Evolutionary conservation across 495 filamentous ascomycete genomes (phyloP), one percentile per base, ranked within the genome.

Genomic region (Daldinia concentrica): DNA sequence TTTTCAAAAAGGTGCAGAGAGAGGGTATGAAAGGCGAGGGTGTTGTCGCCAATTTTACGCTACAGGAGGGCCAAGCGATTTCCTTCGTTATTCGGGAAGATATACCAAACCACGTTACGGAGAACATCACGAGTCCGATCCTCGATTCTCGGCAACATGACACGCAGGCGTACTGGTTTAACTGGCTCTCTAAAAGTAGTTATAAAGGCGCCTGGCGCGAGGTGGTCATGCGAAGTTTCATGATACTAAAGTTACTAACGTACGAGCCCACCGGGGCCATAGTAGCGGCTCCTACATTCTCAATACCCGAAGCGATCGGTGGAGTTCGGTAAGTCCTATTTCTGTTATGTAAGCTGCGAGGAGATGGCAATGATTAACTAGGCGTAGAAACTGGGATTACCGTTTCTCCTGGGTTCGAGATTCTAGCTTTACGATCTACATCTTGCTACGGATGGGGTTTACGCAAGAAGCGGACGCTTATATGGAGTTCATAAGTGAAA

Each of bases 401-500:
- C 85, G 90, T 8, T 93, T 86, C 76, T 90, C 85, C 41, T 93
- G 90, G 90, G 89, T 93, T 43, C 84, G 90, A 34, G 90, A 93
- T 75, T 88, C 89, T 0, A 89, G 88, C 51, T 93, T 92, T 78
- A 92, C 89, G 4, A 87, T 92, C 63, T 92, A 93, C 75, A 91
- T 92, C 68, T 83, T 93, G 19, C 83, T 93, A 9, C 88, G 91
- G 22, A 86, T 91, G 73, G 90, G 90, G 41, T 93, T 92, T 79
- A 88, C 82, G n/a, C 83, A 87, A 19, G 90, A 93, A 73, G 90
- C 89, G 9, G 90, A 93, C 70, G 85, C 89, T 15, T 93, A 92
- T 74, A 90, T 92, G 83, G 82, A 83, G 50, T 93, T 92, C 77
- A 91, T 93, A 71, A 90, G 86, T 76, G 88, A 89, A 61, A 86